Evolutionary conservation across 352 stramenopile genomes (phyloP).

Genomic region (Phytophthora tubulina): DNA sequence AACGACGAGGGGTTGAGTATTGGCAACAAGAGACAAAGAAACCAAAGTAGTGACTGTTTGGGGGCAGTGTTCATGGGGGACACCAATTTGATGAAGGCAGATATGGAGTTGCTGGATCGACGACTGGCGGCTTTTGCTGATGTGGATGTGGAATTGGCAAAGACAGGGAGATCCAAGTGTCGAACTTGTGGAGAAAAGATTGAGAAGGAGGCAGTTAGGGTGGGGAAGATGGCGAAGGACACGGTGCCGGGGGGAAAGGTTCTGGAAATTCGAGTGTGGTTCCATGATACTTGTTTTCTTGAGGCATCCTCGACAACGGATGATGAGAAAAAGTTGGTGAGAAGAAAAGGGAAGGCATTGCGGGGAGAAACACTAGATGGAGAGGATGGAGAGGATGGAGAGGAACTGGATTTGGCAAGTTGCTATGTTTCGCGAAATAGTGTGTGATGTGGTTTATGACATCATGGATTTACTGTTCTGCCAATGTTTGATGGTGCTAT

Average conservation of each 20-base stretch:
- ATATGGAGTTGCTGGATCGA: slow-evolving; percentile 71
- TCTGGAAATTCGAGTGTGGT: slow-evolving; percentile 69
- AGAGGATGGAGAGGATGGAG: slow-evolving; percentile 6
- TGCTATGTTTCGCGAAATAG: background rate
- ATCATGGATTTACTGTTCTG: slow-evolving; percentile 5
- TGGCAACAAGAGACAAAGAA: slow-evolving; percentile 12
- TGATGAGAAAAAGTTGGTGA: slow-evolving; percentile 56
- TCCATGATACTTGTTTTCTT: slow-evolving; percentile 67
- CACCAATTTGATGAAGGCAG: slow-evolving; percentile 68
- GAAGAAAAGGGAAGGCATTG: slow-evolving; percentile 15
- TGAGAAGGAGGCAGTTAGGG: slow-evolving; percentile 53
- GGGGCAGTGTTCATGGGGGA: slow-evolving; percentile 84
- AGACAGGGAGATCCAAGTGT: slow-evolving; percentile 65
- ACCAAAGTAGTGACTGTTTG: slow-evolving; percentile 42
- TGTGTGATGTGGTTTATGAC: background rate
- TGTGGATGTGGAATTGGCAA: slow-evolving; percentile 66
- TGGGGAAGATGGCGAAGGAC: slow-evolving; percentile 65
- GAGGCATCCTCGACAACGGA: slow-evolving; percentile 29
- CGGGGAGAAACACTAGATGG: slow-evolving; percentile 16
- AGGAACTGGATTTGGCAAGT: background rate
- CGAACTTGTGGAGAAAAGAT: slow-evolving; percentile 57
- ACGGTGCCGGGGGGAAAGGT: slow-evolving; percentile 50
- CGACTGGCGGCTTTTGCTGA: slow-evolving; percentile 40
- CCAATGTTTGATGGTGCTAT: background rate
- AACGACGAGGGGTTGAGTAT: slow-evolving; percentile 22